A percentile compares a stretch with the other conserved stretches of the same genome.
Evolutionary conservation across 1,139 yeast genomes (phyloP).

Genomic region (Petasospora fabianii): DNA sequence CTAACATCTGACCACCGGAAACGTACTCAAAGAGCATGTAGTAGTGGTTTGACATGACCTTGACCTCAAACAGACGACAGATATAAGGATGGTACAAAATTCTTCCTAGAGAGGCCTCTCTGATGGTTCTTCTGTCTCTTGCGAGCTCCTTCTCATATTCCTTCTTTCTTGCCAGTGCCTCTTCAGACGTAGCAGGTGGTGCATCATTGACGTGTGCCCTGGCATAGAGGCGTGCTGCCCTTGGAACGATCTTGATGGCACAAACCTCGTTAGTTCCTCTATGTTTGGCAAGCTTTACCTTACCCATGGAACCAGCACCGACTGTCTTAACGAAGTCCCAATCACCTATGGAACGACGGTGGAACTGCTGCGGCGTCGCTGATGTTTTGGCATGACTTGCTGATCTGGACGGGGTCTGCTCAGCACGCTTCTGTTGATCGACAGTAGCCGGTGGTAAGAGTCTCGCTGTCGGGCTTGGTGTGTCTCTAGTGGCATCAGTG

Average conservation of each 20-base stretch:
- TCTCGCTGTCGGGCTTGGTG: slow-evolving; percentile 19
- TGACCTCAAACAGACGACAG: slow-evolving; percentile 89
- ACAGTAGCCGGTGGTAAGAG: slow-evolving; percentile 28
- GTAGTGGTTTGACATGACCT: slow-evolving; percentile 94
- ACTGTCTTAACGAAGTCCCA: slow-evolving; percentile 95
- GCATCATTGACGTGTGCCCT: slow-evolving; percentile 74
- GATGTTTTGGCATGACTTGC: slow-evolving; percentile 22
- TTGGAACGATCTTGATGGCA: slow-evolving; percentile 79
- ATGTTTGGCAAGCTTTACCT: slow-evolving; percentile 90
- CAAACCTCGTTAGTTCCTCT: slow-evolving; percentile 77
- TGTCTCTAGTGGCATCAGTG: too few relatives aligned
- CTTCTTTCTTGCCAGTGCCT: slow-evolving; percentile 58
- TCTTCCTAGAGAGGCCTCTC: slow-evolving; percentile 94
- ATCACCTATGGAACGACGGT: slow-evolving; percentile 88
- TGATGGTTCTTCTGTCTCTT: slow-evolving; percentile 84
- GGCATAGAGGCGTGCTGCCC: slow-evolving; percentile 73
- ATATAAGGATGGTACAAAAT: slow-evolving; percentile 89
- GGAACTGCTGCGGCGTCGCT: slow-evolving; percentile 50
- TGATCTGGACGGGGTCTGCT: slow-evolving; percentile 12
- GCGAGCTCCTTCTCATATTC: slow-evolving; percentile 85
- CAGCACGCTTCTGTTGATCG: slow-evolving; percentile 22
- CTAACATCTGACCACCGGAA: slow-evolving; percentile 97
- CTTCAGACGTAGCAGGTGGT: slow-evolving; percentile 55
- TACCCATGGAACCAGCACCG: slow-evolving; percentile 99
- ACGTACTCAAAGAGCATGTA: slow-evolving; percentile 97